These are phyloP conservation scores for Dactylonectria macrodidyma DNA, from an alignment of 2,329 filamentous ascomycete species.

Conservation along the genomic window DNA sequence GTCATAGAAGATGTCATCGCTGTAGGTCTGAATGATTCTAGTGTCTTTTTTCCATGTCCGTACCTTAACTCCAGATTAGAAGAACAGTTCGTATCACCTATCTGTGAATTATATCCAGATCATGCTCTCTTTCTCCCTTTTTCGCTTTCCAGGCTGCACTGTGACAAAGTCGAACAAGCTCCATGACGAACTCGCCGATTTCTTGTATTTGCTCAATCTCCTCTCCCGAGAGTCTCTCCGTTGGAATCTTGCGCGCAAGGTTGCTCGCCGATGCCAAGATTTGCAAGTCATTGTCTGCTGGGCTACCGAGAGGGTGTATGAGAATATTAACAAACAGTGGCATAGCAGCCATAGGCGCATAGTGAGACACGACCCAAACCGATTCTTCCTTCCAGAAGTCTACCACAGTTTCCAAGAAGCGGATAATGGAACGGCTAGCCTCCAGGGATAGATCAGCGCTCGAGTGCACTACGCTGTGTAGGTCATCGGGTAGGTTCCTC, in stretches of 20 bases:
- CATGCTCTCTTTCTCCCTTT: slow-evolving; percentile 34
- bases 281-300: slow-evolving; percentile 34
- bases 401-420: slow-evolving; percentile 34
- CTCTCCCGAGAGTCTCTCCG: slow-evolving; percentile 35
- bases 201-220: slow-evolving; percentile 41
- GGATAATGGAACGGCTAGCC: slow-evolving; percentile 37
- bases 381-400: slow-evolving; percentile 40
- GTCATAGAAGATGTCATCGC: too few species aligned
- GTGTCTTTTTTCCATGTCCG: not conserved
- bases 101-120: slow-evolving; percentile 38
- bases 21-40: too few species aligned
- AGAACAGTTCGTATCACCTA: slow-evolving; percentile 2
- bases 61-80: not conserved
- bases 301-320: slow-evolving; percentile 36
- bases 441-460: slow-evolving; percentile 39
- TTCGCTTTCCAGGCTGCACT: slow-evolving; percentile 41
- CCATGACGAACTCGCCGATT: slow-evolving; percentile 40
- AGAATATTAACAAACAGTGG: slow-evolving; percentile 40
- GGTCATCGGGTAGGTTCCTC: slow-evolving; percentile 36
- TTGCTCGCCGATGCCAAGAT: slow-evolving; percentile 39
- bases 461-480: slow-evolving; percentile 35
- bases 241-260: slow-evolving; percentile 35
- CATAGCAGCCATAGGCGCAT: slow-evolving; percentile 39
- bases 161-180: slow-evolving; percentile 38
- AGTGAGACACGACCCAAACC: slow-evolving; percentile 36